Percentiles rank a stretch among this genome's conserved stretches.
Conservation (phyloP, 331 rosid genomes). For the Cydonia oblonga region DNA sequence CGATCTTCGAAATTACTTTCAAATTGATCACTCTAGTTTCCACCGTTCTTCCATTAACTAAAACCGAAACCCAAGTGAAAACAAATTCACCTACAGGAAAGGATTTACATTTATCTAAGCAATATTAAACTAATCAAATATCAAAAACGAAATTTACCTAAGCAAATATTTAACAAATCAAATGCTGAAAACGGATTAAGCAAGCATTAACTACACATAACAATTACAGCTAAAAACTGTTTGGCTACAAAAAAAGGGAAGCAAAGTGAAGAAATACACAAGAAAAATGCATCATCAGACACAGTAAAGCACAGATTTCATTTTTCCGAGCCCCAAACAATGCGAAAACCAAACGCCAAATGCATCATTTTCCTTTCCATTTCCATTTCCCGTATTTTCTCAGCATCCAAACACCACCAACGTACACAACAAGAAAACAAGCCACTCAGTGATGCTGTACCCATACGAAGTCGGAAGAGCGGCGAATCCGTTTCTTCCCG, state of each 20-base stretch:
- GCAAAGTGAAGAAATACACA: neutral
- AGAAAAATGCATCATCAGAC: neutral
- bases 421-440: neutral
- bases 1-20: neutral
- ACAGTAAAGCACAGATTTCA: neutral
- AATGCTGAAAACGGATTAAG: neutral
- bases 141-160: neutral
- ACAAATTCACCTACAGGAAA: no score
- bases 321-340: neutral
- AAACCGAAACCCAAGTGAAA: no score
- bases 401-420: slow-evolving; percentile 6
- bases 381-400: neutral
- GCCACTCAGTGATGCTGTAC: no score
- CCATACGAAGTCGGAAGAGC: neutral
- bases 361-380: neutral
- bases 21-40: neutral
- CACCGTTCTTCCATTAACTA: no score
- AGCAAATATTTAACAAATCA: neutral
- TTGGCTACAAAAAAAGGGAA: neutral
- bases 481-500: slow-evolving; percentile 23
- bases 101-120: neutral
- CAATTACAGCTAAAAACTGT: neutral
- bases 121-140: no score
- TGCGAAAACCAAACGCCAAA: neutral
- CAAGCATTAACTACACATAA: neutral